Conservation (phyloP, 371 early-diverging fungal genomes). For the Sporodiniella umbellata region DNA sequence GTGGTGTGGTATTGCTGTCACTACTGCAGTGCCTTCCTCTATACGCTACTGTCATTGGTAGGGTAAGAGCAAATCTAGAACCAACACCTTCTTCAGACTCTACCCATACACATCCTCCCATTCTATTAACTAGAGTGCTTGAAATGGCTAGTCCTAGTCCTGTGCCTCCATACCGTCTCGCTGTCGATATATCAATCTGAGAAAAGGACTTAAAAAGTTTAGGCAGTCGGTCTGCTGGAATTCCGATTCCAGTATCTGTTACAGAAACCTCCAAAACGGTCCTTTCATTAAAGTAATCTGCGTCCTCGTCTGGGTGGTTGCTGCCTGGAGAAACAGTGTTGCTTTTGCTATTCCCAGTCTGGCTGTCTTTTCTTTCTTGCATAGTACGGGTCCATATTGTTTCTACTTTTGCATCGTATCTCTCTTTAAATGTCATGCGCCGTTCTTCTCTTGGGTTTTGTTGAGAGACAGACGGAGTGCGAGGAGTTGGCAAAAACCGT, state of each 20-base stretch:
- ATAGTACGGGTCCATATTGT: constrained; percentile 26
- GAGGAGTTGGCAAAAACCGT: constrained; percentile 28
- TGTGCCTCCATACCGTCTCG: constrained; percentile 55
- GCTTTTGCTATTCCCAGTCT: not conserved
- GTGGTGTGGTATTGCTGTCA: constrained; percentile 15
- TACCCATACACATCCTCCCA: constrained; percentile 63
- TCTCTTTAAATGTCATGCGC: constrained; percentile 50
- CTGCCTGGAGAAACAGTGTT: not conserved
- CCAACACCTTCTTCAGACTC: constrained; percentile 55
- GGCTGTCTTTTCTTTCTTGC: constrained; percentile 14
- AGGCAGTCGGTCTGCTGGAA: constrained; percentile 56
- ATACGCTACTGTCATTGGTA: constrained; percentile 46
- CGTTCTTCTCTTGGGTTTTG: constrained; percentile 10
- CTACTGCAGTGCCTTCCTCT: constrained; percentile 14
- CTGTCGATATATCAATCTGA: constrained; percentile 59
- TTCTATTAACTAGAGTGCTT: constrained; percentile 54
- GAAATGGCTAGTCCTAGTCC: constrained; percentile 60
- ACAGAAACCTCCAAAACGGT: constrained; percentile 56
- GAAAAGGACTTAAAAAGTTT: constrained; percentile 58
- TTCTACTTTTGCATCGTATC: constrained; percentile 59
- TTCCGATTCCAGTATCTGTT: constrained; percentile 59
- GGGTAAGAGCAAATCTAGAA: constrained; percentile 53
- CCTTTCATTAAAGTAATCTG: constrained; percentile 29
- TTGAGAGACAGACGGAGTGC: constrained; percentile 20
- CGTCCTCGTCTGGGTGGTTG: constrained; percentile 6